Conservation (phyloP, 2,329 filamentous ascomycete genomes). For the Trichophyton schoenleinii region DNA sequence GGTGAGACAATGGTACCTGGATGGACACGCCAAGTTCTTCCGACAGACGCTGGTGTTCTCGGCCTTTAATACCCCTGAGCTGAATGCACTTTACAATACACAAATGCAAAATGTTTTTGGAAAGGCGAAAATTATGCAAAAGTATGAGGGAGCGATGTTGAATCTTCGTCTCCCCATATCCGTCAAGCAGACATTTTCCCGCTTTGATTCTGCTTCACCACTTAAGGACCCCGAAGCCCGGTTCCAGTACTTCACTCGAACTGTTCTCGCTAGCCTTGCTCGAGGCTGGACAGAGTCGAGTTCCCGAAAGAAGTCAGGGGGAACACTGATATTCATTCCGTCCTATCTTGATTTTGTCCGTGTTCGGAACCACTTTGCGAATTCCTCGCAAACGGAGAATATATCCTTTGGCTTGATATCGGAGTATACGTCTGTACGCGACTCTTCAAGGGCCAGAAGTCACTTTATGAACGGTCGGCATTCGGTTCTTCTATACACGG, state of each 20-base stretch:
- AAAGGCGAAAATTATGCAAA: constrained; percentile 58
- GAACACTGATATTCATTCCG: constrained; percentile 79
- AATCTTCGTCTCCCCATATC: constrained; percentile 51
- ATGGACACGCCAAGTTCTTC: constrained; percentile 64
- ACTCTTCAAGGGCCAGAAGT: constrained; percentile 70
- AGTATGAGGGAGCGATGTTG: constrained; percentile 60
- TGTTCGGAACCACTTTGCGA: constrained; percentile 82
- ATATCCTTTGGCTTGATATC: constrained; percentile 70
- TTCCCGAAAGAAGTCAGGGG: constrained; percentile 42
- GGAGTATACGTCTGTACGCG: constrained; percentile 70
- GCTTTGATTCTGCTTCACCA: constrained; percentile 61
- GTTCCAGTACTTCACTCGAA: constrained; percentile 80
- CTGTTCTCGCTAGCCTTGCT: constrained; percentile 55
- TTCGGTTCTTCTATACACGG: constrained; percentile 76
- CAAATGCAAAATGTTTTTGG: constrained; percentile 72
- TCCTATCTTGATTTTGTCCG: constrained; percentile 93
- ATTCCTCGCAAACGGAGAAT: constrained; percentile 44
- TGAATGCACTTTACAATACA: constrained; percentile 63
- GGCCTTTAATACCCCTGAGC: constrained; percentile 75
- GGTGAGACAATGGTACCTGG: constrained; percentile 84
- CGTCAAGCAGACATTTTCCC: constrained; percentile 76
- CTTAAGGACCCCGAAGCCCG: constrained; percentile 70
- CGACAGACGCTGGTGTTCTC: constrained; percentile 76
- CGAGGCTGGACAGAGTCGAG: constrained; percentile 14
- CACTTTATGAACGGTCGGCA: constrained; percentile 79